Conservation (phyloP, 2,329 filamentous ascomycete genomes). For the Sporothrix variecibatus region DNA sequence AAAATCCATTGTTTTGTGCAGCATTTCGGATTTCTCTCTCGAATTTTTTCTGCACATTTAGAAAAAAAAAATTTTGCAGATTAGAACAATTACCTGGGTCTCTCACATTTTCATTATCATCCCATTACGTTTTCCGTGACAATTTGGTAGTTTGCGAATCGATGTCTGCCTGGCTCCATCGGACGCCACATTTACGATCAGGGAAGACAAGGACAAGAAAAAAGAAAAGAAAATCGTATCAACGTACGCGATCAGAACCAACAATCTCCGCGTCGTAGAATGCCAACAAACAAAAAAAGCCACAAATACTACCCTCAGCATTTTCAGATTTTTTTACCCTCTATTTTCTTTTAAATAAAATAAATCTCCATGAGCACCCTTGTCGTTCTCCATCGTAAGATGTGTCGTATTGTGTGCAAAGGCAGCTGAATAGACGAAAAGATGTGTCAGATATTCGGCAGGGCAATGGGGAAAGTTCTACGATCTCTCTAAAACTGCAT, state of each 20-base stretch:
- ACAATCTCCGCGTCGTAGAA: not conserved
- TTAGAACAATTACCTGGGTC: not conserved
- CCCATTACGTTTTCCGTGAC: not conserved
- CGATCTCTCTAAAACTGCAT: not conserved
- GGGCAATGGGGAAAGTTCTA: not conserved
- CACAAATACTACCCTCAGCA: not conserved
- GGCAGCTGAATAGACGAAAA: not conserved
- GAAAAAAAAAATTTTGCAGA: not conserved
- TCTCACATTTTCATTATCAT: not conserved
- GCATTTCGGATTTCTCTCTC: not conserved
- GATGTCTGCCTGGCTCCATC: slow-evolving; percentile 4
- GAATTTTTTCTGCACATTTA: not conserved
- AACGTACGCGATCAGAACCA: not conserved
- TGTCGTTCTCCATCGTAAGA: not conserved
- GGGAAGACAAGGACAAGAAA: not conserved
- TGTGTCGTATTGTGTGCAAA: not conserved
- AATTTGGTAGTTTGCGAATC: not conserved
- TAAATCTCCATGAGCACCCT: not conserved
- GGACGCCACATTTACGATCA: not conserved
- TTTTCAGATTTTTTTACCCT: not conserved
- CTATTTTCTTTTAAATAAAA: not conserved
- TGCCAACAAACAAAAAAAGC: slow-evolving; percentile 10
- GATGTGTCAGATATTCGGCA: not conserved
- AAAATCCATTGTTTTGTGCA: not conserved
- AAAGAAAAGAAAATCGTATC: not conserved